A percentile compares a stretch with the other conserved stretches of the same genome.
phyloP scores from a whole-genome alignment of 208 protist genomes.

The Porcisia hertigi region DNA sequence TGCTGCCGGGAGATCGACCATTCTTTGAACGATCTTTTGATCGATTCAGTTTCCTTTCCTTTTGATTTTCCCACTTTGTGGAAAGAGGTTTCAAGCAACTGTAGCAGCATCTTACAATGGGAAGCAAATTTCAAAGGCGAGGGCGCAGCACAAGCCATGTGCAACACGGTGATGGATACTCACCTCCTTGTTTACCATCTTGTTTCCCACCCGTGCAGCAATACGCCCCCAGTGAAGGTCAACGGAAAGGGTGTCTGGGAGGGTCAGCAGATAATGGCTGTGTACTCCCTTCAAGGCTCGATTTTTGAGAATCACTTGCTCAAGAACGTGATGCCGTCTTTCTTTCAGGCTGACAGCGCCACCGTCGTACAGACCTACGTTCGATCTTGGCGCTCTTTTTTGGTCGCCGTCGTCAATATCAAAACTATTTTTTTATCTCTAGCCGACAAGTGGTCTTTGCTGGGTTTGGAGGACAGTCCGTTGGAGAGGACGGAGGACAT shows the following conservation, averaged over 20 bases:
- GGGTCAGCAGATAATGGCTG: constrained; percentile 37
- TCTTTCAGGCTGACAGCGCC: constrained; percentile 1
- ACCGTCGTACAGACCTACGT: constrained; percentile 37
- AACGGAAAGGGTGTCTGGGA: constrained; percentile 31
- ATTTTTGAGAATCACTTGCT: constrained; percentile 37
- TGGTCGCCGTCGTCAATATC: constrained; percentile 40
- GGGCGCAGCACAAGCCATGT: constrained; percentile 30
- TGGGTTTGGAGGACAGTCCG: constrained; percentile 33
- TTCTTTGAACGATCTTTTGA: constrained; percentile 31
- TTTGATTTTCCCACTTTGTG: constrained; percentile 41
- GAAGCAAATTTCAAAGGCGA: constrained; percentile 11
- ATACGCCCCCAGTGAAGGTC: constrained; percentile 30
- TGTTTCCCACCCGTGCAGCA: constrained; percentile 44
- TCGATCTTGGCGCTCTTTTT: constrained; percentile 38
- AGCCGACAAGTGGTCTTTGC: constrained; percentile 29
- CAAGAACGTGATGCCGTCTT: constrained; percentile 25
- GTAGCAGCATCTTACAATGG: constrained; percentile 37
- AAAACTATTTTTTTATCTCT: constrained; percentile 54
- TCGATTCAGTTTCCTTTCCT: constrained; percentile 28
- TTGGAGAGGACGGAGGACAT: constrained; percentile 45
- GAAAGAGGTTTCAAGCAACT: constrained; percentile 34
- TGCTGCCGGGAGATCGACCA: constrained; percentile 23
- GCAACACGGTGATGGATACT: constrained; percentile 31
- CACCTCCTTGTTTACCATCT: constrained; percentile 55
- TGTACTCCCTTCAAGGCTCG: constrained; percentile 28